Evolutionary conservation across 768 basidiomycete species (phyloP), one percentile per base, ranked within the genome.

Genomic region (Suillus placidus): DNA sequence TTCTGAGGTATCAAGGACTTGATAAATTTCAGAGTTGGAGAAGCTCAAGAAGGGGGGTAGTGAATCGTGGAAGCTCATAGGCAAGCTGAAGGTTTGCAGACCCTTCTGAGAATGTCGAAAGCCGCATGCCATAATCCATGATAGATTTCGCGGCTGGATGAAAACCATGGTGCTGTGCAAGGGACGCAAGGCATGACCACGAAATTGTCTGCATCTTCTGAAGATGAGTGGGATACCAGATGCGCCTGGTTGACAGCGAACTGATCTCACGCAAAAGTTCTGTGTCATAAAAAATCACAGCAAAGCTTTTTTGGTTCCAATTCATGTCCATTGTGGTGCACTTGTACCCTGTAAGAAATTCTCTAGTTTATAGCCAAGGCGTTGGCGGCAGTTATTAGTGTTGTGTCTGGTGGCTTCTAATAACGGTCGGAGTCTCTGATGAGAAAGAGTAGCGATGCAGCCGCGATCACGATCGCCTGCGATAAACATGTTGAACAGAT

Each of bases 151-250:
- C 49, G 13, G 14, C 49, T 51, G 14, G 13, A 51, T 51, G 49
- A 8, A 51, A 51, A 6, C 6, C 49, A 16, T 51, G 14, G 13
- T 51, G 49, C 26, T 51, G 49, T 51, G 49, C 23, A 26, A 51
- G 23, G 14, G 49, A 7, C 4, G 49, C 26, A 16, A 51, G 49
- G 3, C 13, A 51, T 2, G 49, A 51, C 49, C 49, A 51, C 3
- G 49, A 16, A 1, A 83, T 75, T 7, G 67, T 74, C 66, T 85
- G 79, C 82, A 84, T 85, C 23, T 67, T 69, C 10, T 42, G 67
- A 18, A 78, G 70, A 45, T 81, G 75, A 10, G 30, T 6, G 0
- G 84, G 83, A 68, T 83, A 80, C 69, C 77, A 85, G 3, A 58
- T 55, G 12, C 82, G 69, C 4, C n/a, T 18, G 1, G 83, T 80